A percentile compares a stretch with the other conserved stretches of the same genome.
phyloP scores from a whole-genome alignment of 768 basidiomycete genomes.

The Boletus coccyginus region DNA sequence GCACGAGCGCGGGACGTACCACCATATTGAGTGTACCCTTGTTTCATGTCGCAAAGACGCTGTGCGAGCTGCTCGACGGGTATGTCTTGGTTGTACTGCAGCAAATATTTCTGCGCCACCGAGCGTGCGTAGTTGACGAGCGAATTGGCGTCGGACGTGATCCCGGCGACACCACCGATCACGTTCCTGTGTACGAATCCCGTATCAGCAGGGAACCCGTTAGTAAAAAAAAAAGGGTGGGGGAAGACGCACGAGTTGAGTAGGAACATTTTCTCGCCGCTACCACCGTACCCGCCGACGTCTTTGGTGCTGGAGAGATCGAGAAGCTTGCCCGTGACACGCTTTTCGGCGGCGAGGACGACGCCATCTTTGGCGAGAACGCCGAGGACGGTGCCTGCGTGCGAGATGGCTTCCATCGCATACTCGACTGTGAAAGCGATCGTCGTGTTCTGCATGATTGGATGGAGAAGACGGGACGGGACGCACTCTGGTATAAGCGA shows the following conservation, averaged over 20 bases:
- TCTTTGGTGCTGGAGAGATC: constrained; percentile 86
- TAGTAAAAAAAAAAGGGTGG: background rate
- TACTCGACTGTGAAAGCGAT: constrained; percentile 75
- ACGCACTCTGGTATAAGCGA: constrained; percentile 92
- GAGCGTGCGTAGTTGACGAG: constrained; percentile 92
- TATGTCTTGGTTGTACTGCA: constrained; percentile 95
- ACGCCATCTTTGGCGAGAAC: constrained; percentile 89
- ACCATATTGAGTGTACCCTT: constrained; percentile 97
- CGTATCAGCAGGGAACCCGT: background rate
- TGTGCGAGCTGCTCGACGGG: constrained; percentile 96
- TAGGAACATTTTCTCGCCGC: constrained; percentile 97
- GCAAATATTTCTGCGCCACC: constrained; percentile 85
- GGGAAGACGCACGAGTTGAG: constrained; percentile 72
- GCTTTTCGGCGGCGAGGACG: constrained; percentile 93
- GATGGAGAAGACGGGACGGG: background rate
- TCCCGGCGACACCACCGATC: constrained; percentile 91
- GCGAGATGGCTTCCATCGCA: constrained; percentile 99
- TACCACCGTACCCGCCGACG: constrained; percentile 83
- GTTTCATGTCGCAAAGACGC: constrained; percentile 94
- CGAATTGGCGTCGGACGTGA: constrained; percentile 97
- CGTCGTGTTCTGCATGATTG: constrained; percentile 1
- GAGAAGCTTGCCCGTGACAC: constrained; percentile 95
- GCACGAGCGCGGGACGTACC: constrained; percentile 45
- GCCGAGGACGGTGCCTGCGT: constrained; percentile 91
- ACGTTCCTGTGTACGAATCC: constrained; percentile 65